Conservation (phyloP, 306 rosid species). For the Acacia confusa region DNA sequence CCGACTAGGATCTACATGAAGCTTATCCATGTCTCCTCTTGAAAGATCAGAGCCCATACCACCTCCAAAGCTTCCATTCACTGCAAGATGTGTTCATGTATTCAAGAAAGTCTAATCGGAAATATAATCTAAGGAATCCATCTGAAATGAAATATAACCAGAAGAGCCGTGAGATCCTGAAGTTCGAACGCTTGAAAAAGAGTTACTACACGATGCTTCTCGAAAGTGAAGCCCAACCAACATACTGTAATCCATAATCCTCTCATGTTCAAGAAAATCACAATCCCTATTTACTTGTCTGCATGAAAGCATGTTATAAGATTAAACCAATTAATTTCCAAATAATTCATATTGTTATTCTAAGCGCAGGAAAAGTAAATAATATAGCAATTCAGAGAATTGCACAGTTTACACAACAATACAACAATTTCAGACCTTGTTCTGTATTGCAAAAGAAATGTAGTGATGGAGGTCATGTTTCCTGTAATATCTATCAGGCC, state of each 20-base stretch:
- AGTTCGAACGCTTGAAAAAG: conserved; percentile 5
- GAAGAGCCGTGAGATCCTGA: conserved; percentile 21
- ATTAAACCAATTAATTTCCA: background rate
- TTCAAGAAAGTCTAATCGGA: conserved; percentile 10
- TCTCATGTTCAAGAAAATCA: conserved; percentile 91
- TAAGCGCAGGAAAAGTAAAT: background rate
- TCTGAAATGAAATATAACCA: conserved; percentile 33
- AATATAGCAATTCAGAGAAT: background rate
- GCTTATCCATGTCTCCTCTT: conserved; percentile 45
- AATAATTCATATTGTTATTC: conserved; percentile 8
- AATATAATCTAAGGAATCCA: background rate
- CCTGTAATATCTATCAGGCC: background rate
- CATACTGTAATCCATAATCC: conserved; percentile 96
- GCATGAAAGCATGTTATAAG: conserved; percentile 34
- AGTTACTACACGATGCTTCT: conserved; percentile 47
- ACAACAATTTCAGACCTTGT: background rate
- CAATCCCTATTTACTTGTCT: conserved; percentile 97
- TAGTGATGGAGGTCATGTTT: background rate
- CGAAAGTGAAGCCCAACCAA: conserved; percentile 90
- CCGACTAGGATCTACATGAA: conserved; percentile 58
- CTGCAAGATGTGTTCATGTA: conserved; percentile 34
- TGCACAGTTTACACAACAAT: background rate
- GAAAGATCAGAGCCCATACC: conserved; percentile 46
- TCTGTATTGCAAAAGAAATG: background rate
- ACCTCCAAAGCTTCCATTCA: conserved; percentile 26